Percentiles rank a stretch among this genome's conserved stretches.
Evolutionary conservation across 805 yeast genomes (phyloP).

Genomic region (Metschnikowia noctiluminum): DNA sequence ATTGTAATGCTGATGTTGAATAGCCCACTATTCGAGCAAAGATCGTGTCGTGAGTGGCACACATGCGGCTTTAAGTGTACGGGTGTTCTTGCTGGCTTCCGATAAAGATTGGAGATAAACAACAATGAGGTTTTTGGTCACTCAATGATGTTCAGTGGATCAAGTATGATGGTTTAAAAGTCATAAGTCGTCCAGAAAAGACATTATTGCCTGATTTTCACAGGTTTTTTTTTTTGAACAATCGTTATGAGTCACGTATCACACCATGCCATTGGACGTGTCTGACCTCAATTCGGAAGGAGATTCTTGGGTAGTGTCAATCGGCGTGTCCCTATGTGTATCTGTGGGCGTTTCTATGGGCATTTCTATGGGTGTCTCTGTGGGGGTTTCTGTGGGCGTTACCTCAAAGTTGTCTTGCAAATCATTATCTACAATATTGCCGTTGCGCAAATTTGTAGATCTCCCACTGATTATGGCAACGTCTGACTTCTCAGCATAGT

Average conservation of each 20-base stretch:
- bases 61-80: neutral
- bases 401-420: neutral
- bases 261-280: too few relatives aligned
- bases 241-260: too few relatives aligned
- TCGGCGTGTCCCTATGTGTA: neutral
- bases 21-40: too few relatives aligned
- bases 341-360: neutral
- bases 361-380: neutral
- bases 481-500: neutral
- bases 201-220: too few relatives aligned
- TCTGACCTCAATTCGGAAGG: neutral
- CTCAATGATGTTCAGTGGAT: too few relatives aligned
- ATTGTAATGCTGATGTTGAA: neutral
- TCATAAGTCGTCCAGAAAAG: too few relatives aligned
- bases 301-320: neutral
- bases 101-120: too few relatives aligned
- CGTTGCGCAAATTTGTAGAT: neutral
- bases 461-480: neutral
- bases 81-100: neutral
- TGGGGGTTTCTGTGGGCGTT: constrained; percentile 1
- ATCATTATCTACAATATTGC: neutral
- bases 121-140: too few relatives aligned
- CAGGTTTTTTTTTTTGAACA: too few relatives aligned
- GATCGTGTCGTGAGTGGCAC: too few relatives aligned
- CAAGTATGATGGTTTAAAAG: too few relatives aligned